phyloP scores from a whole-genome alignment of 2,329 filamentous ascomycete species.

The Monilinia vaccinii-corymbosi region DNA sequence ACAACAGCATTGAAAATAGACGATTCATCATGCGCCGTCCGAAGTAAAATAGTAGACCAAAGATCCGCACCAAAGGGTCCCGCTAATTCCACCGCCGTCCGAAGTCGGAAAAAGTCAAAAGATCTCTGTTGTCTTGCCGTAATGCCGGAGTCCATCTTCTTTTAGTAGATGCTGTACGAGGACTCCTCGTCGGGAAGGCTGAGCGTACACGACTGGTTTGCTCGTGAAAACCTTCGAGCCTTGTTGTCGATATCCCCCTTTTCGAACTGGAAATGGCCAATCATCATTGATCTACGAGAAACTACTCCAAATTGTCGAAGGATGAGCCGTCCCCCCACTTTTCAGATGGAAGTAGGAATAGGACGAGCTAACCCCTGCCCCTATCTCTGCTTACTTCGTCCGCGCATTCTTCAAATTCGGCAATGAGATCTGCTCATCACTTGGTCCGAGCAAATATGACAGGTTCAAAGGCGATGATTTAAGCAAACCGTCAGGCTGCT shows the following conservation, averaged over 20 bases:
- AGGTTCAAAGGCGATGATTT: background rate
- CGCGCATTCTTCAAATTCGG: background rate
- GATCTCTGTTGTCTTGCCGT: constrained; percentile 7
- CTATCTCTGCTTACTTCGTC: background rate
- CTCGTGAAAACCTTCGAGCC: background rate
- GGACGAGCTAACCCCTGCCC: background rate
- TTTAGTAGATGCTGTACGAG: background rate
- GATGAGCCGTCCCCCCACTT: background rate
- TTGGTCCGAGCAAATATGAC: no score
- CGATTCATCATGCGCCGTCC: constrained; percentile 14
- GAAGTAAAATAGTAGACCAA: constrained; percentile 14
- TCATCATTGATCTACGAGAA: background rate
- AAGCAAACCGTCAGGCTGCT: background rate
- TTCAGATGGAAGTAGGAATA: background rate
- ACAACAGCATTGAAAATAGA: constrained; percentile 17
- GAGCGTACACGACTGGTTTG: background rate
- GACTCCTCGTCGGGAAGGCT: background rate
- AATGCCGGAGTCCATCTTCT: constrained; percentile 1
- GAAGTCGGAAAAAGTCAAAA: constrained; percentile 16
- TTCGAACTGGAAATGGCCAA: background rate
- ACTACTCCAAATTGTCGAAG: background rate
- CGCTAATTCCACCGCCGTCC: constrained; percentile 6
- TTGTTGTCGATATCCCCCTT: background rate
- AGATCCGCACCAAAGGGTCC: constrained; percentile 12
- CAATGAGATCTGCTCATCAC: background rate